Percentiles rank a stretch among this genome's conserved stretches.
Conservation (phyloP, 108 stramenopile genomes). For the Epithemia pelagica region DNA sequence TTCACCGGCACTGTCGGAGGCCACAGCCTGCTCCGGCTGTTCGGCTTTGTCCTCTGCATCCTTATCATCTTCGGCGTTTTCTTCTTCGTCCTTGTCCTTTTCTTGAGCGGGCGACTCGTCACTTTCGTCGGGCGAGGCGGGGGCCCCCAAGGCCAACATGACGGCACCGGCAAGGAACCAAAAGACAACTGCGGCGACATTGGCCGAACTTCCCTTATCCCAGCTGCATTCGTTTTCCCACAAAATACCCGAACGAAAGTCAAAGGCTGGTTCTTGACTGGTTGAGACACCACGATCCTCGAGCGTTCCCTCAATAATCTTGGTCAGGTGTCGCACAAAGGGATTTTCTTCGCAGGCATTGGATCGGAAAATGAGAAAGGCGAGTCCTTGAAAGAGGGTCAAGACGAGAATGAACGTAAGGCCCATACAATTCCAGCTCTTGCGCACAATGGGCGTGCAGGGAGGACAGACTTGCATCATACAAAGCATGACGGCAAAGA, state of each 20-base stretch:
- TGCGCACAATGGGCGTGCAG: neutral
- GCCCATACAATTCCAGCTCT: constrained; percentile 2
- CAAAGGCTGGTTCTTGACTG: neutral
- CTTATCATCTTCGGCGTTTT: neutral
- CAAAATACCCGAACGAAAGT: neutral
- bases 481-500: neutral
- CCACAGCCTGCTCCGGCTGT: too few species aligned
- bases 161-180: constrained; percentile 15
- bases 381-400: constrained; percentile 25
- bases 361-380: constrained; percentile 15
- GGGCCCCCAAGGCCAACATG: constrained; percentile 10
- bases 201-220: constrained; percentile 11
- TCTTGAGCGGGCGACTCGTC: neutral
- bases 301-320: too few species aligned
- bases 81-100: neutral
- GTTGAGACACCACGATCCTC: too few species aligned
- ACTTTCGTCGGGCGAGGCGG: neutral
- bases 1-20: neutral
- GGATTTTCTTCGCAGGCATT: constrained; percentile 22
- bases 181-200: constrained; percentile 8
- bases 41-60: neutral
- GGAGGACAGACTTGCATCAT: neutral
- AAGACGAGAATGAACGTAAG: constrained; percentile 12
- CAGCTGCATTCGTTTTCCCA: constrained; percentile 1
- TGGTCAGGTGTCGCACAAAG: neutral